Base-by-base conservation (phyloP, 441 rosid species). In the Populus trichocarpa region DNA sequence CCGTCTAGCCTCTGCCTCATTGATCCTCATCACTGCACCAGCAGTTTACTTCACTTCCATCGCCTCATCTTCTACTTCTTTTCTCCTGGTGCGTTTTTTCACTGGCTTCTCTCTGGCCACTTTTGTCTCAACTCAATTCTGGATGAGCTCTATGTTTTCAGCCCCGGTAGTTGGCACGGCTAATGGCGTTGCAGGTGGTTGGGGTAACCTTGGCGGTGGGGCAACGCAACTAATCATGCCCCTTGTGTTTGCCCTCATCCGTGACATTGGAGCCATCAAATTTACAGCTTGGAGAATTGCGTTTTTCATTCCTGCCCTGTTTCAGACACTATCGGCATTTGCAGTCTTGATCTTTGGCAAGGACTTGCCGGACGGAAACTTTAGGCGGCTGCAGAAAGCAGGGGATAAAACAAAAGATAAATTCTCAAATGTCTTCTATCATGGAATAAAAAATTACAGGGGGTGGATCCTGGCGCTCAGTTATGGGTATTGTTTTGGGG, bases 161-260 rank as follows among this genome's bases (percentile, higher is more conserved):
- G 74, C 80, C 14, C 63, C 67, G 0, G 80, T 79, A 0, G 82
- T 79, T 7, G 84, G 75, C 38, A 82, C 84, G 0, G 84, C 82
- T 11, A 82, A 82, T 25, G 84, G 77, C 4, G 78, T 76, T 30
- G 79, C 84, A 3, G 84, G 80, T 7, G 84, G 84, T 1, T 82
- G 84, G 84, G 84, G 84, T 13, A 82, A 82, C 67, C 84, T 82
- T 7, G 84, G 84, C 0, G 82, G 72, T 6, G 82, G 84, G 11
- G 82, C 84, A 18, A 75, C 84, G 2, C 84, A 82, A 11, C 75
- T 82, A n/a, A 75, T 82, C 66, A 82, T 82, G 84, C 84, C 84
- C 1, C 20, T 82, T 2, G 80, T 79, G 6, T 82, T 82, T 64
- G 40, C 36, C 61, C 57, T 82, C 11, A 79, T 82, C 57, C 77